Evolutionary conservation across 305 asterid species (phyloP).

Genomic region (Solanum hybrid): DNA sequence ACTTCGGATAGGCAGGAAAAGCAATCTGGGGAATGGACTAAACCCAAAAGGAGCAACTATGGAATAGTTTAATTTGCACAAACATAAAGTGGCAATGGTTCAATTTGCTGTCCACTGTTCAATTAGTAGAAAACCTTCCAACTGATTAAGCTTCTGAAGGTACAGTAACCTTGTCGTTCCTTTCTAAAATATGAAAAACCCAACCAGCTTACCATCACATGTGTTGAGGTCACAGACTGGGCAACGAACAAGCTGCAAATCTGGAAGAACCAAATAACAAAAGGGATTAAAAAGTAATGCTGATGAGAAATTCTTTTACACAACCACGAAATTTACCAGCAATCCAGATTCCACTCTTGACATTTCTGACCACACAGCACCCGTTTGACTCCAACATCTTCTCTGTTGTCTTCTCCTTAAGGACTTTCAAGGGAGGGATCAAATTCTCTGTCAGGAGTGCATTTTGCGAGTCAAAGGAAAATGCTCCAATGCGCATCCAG

Average conservation of each 20-base stretch:
- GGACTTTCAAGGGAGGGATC: conserved; percentile 28
- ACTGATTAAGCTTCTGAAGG: not conserved
- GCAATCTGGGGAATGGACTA: not conserved
- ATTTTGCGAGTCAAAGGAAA: conserved; percentile 50
- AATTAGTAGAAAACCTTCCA: not conserved
- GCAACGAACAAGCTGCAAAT: conserved; percentile 94
- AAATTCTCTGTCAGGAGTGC: conserved; percentile 60
- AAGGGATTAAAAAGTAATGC: conserved; percentile 3
- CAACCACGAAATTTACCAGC: conserved; percentile 48
- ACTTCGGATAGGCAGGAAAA: not conserved
- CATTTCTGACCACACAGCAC: conserved; percentile 43
- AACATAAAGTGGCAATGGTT: not conserved
- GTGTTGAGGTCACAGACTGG: conserved; percentile 89
- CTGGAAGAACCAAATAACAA: conserved; percentile 27
- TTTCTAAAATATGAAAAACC: not conserved
- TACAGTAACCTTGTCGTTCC: not conserved
- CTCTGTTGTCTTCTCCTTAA: conserved; percentile 29
- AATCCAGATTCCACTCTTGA: conserved; percentile 90
- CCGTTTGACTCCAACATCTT: conserved; percentile 40
- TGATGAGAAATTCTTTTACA: not conserved
- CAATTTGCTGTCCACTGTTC: not conserved
- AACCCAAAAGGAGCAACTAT: not conserved
- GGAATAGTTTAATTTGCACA: not conserved
- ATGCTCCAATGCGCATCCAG: conserved; percentile 91
- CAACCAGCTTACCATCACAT: conserved; percentile 66